Evolutionary conservation across 2,329 filamentous ascomycete genomes (phyloP), one percentile per base, ranked within the genome.

Genomic region (Colletotrichum sp.): DNA sequence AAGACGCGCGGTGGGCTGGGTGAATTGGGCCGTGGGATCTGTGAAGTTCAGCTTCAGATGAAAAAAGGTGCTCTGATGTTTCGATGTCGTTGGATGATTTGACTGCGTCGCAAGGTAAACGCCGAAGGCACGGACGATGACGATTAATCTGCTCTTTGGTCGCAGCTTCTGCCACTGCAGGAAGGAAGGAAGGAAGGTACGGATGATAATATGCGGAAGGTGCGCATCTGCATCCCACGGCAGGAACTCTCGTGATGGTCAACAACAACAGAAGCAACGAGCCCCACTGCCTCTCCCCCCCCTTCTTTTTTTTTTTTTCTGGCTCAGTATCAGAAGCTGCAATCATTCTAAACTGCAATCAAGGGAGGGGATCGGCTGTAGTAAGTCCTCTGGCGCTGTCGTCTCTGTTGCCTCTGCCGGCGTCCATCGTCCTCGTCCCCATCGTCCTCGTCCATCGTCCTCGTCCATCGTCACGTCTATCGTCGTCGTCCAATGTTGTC

Each of bases 31-130:
- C 21, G 30, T 24, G 65, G 44, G 49, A 36, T 36, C 26, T 34
- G 32, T 30, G 30, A 55, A 57, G n/a, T 21, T 63, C 10, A 15
- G 69, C 49, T 75, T 75, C 72, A 52, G 72, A 75, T 75, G 72
- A 73, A 76, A 73, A 76, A 60, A 69, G 66, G 70, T 64, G 70
- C 63, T 69, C 70, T 64, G 73, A 69, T 73, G 57, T 57, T 64
- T 60, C 28, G 55, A 21, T 69, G 28, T 69, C 21, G 44, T 66
- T 70, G 60, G 49, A 39, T 39, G 60, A 36, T 59, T 49, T 74
- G 71, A 15, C 32, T 34, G 62, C 62, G 69, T 67, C 44, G n/a
- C 1, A 24, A 52, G n/a, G 39, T 34, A 3, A 24, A 26, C 24
- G 63, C 64, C 44, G 68, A 57, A 57, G 63, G 21, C 70, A n/a